These are phyloP conservation scores for Didymella sp. DNA, from an alignment of 2,329 filamentous ascomycete species.

Conservation along the genomic window DNA sequence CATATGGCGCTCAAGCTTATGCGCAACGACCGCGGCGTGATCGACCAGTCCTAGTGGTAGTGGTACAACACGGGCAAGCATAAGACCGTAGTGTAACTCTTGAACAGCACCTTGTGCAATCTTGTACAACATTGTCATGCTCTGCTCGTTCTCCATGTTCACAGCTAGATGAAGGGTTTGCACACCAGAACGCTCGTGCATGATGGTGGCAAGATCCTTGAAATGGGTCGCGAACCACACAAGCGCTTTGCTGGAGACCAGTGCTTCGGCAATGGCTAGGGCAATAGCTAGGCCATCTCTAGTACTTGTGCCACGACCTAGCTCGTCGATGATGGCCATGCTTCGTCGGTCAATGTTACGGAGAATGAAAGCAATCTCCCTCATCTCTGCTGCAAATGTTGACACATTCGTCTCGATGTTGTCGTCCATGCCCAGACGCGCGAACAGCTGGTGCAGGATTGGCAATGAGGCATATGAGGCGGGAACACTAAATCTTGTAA, in stretches of 20 bases:
- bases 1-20: conserved; percentile 64
- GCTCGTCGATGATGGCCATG: conserved; percentile 86
- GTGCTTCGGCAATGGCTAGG: conserved; percentile 84
- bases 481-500: conserved; percentile 64
- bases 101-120: conserved; percentile 74
- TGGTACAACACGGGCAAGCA: conserved; percentile 76
- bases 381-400: conserved; percentile 93
- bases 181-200: conserved; percentile 78
- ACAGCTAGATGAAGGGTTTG: conserved; percentile 83
- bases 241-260: conserved; percentile 78
- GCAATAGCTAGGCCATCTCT: conserved; percentile 89
- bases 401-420: conserved; percentile 90
- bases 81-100: conserved; percentile 82
- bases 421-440: conserved; percentile 85
- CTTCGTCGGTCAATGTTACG: conserved; percentile 79
- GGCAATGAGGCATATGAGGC: conserved; percentile 83
- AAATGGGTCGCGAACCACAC: conserved; percentile 98
- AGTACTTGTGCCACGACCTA: conserved; percentile 89
- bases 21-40: conserved; percentile 71
- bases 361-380: conserved; percentile 92
- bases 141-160: conserved; percentile 65
- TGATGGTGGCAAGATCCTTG: conserved; percentile 76
- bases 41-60: conserved; percentile 73
- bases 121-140: conserved; percentile 88
- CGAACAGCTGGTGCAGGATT: conserved; percentile 83